A percentile compares a stretch with the other conserved stretches of the same genome.
phyloP scores from a whole-genome alignment of 2,329 filamentous ascomycete species.

The Thermoascus crustaceus region DNA sequence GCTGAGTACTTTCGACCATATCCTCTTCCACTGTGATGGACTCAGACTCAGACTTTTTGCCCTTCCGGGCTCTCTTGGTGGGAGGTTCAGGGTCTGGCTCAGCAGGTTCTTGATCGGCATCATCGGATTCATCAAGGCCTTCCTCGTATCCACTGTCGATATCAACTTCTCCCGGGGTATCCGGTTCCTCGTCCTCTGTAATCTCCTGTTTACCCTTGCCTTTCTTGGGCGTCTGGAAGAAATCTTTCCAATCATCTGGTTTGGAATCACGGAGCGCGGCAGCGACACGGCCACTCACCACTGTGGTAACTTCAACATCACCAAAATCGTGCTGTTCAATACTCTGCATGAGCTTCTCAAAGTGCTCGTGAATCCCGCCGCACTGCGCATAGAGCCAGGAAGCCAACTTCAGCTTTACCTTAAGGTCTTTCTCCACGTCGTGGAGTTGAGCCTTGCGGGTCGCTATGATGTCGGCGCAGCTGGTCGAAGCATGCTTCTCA shows the following conservation, averaged over 20 bases:
- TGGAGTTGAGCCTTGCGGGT: conserved; percentile 17
- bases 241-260: conserved; percentile 22
- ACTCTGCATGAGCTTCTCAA: conserved; percentile 20
- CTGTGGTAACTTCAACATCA: conserved; percentile 18
- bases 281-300: conserved; percentile 15
- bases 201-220: no score
- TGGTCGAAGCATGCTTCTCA: conserved; percentile 20
- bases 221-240: conserved; percentile 15
- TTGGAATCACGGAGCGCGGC: conserved; percentile 11
- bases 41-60: no score
- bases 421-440: conserved; percentile 15
- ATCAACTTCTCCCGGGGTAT: background rate
- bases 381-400: conserved; percentile 22
- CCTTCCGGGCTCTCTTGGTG: no score
- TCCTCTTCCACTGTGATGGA: no score
- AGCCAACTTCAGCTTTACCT: conserved; percentile 18
- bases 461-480: conserved; percentile 24
- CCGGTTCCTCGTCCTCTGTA: background rate
- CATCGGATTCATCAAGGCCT: background rate
- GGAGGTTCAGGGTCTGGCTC: no score
- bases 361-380: conserved; percentile 15
- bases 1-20: no score
- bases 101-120: background rate
- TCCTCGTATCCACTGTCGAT: no score
- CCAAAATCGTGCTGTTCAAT: conserved; percentile 22